Conservation (phyloP, 2,329 filamentous ascomycete genomes). For the Colletotrichum sidae region DNA sequence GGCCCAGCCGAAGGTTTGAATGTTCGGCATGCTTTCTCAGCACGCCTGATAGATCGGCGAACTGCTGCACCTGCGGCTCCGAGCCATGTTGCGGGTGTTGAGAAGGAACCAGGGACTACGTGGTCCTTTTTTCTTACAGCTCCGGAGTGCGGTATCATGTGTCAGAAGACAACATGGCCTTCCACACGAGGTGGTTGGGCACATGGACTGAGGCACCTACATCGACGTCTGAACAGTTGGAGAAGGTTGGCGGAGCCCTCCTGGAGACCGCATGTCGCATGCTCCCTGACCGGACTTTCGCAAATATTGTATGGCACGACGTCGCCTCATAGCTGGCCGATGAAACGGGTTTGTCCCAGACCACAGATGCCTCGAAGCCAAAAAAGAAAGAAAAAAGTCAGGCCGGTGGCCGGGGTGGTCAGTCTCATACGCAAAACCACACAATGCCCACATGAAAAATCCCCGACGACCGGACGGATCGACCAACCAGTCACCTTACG, state of each 20-base stretch:
- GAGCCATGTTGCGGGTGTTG: not conserved
- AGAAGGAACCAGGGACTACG: not conserved
- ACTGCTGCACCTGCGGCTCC: not conserved
- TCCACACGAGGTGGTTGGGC: not conserved
- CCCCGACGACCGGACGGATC: constrained; percentile 28
- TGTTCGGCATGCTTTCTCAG: constrained; percentile 13
- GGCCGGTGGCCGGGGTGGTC: no score
- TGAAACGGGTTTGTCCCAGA: constrained; percentile 26
- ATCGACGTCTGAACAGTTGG: constrained; percentile 9
- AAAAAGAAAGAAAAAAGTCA: not conserved
- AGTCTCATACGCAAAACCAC: no score
- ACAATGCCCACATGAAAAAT: not conserved
- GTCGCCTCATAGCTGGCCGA: not conserved
- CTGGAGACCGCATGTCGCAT: constrained; percentile 14
- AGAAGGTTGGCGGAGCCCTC: constrained; percentile 16
- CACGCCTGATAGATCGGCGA: not conserved
- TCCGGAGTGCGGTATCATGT: no score
- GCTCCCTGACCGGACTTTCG: constrained; percentile 3
- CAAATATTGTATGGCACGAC: constrained; percentile 4
- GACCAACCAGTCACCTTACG: constrained; percentile 27
- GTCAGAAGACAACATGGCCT: no score
- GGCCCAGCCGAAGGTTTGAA: constrained; percentile 20
- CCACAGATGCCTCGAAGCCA: constrained; percentile 12
- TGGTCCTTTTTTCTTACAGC: no score
- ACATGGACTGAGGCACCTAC: constrained; percentile 1